Percentiles rank a stretch among this genome's conserved stretches.
phyloP scores from a whole-genome alignment of 208 protist genomes.

The Trypanosoma rangeli region DNA sequence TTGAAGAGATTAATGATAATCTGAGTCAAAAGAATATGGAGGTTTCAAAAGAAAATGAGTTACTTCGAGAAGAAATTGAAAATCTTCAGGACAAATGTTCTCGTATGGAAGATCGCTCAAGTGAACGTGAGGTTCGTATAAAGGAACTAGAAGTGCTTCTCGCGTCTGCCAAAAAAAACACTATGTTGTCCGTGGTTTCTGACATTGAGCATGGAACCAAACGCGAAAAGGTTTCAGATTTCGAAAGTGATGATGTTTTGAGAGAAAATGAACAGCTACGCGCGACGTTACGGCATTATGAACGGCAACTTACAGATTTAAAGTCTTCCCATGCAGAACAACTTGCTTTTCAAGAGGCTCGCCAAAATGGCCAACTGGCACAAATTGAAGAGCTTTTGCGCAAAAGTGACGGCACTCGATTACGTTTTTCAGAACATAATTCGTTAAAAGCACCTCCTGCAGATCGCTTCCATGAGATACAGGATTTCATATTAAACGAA shows the following conservation, averaged over 20 bases:
- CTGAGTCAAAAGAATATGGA: constrained; percentile 20
- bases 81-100: constrained; percentile 34
- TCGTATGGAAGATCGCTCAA: constrained; percentile 33
- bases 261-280: constrained; percentile 24
- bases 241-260: constrained; percentile 8
- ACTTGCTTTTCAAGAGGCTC: constrained; percentile 36
- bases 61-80: constrained; percentile 45
- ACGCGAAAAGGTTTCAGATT: constrained; percentile 1
- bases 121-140: constrained; percentile 43
- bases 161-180: constrained; percentile 31
- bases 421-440: not conserved
- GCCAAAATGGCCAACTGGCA: constrained; percentile 27
- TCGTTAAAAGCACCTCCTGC: constrained; percentile 11
- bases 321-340: constrained; percentile 25
- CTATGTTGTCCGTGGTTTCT: not conserved
- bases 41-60: constrained; percentile 39
- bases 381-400: constrained; percentile 51
- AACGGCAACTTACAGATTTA: constrained; percentile 16
- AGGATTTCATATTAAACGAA: constrained; percentile 13
- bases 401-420: constrained; percentile 42
- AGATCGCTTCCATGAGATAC: constrained; percentile 13
- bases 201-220: constrained; percentile 10
- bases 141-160: constrained; percentile 57
- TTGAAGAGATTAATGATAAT: constrained; percentile 20
- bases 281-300: constrained; percentile 2